Percentiles rank a stretch among this genome's conserved stretches.
These are phyloP conservation scores for Alternaria arbusti DNA, from an alignment of 2,329 filamentous ascomycete genomes.

Conservation along the genomic window DNA sequence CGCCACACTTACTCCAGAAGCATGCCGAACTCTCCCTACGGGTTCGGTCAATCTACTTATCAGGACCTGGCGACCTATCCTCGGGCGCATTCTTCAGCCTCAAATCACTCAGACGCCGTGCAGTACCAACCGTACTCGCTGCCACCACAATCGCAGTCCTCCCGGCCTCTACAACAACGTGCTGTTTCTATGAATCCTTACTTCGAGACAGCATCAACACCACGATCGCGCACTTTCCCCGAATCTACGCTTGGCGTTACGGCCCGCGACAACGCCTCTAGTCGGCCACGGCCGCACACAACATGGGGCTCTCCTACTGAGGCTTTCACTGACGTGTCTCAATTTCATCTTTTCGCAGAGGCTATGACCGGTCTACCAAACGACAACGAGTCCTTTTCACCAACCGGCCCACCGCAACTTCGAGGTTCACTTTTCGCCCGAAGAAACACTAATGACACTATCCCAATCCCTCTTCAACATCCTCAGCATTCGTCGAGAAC, in stretches of 20 bases:
- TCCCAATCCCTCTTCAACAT: constrained; percentile 32
- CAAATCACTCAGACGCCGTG: constrained; percentile 18
- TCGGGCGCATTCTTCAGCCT: constrained; percentile 32
- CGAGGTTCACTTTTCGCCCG: constrained; percentile 45
- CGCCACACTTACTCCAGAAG: constrained; percentile 38
- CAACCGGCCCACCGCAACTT: constrained; percentile 39
- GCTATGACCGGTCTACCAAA: constrained; percentile 45
- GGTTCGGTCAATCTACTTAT: constrained; percentile 15
- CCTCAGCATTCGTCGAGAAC: constrained; percentile 13
- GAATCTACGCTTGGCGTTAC: constrained; percentile 27
- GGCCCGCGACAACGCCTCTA: constrained; percentile 23
- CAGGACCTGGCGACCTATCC: constrained; percentile 18
- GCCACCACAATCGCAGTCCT: constrained; percentile 1
- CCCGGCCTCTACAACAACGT: constrained; percentile 13
- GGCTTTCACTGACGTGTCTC: constrained; percentile 42
- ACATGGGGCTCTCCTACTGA: constrained; percentile 44
- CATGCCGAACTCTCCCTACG: constrained; percentile 44
- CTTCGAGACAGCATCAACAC: constrained; percentile 27
- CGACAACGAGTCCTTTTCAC: constrained; percentile 39
- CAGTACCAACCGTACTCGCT: constrained; percentile 25
- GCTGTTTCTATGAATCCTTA: constrained; percentile 25
- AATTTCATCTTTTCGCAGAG: constrained; percentile 50
- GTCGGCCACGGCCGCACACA: constrained; percentile 37
- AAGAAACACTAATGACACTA: constrained; percentile 32
- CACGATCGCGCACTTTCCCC: constrained; percentile 38